A percentile compares a stretch with the other conserved stretches of the same genome.
phyloP scores from a whole-genome alignment of 306 rosid species.

The Pterocarpus santalinus region DNA sequence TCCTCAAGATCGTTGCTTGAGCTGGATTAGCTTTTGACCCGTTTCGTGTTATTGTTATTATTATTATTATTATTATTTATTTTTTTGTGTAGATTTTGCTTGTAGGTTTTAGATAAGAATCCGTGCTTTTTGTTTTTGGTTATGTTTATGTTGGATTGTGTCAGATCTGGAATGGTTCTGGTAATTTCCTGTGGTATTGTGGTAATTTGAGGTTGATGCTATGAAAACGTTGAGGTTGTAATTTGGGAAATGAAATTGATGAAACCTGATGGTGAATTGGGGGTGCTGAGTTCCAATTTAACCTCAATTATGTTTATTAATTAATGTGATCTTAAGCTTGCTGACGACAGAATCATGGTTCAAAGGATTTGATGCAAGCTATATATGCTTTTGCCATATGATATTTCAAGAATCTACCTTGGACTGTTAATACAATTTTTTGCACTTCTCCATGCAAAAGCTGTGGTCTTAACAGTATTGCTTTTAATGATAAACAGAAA shows the following conservation, averaged over 20 bases:
- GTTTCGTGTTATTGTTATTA: background rate
- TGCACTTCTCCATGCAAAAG: background rate
- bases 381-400: background rate
- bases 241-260: conserved; percentile 5
- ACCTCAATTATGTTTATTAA: background rate
- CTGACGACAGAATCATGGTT: conserved; percentile 9
- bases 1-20: conserved; percentile 32
- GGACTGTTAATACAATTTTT: background rate
- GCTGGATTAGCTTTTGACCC: conserved; percentile 24
- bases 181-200: conserved; percentile 32
- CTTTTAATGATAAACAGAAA: background rate
- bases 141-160: conserved; percentile 5
- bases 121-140: background rate
- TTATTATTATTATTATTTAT: background rate
- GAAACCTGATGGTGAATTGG: background rate
- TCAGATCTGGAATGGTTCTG: conserved; percentile 58
- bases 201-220: conserved; percentile 37
- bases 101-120: conserved; percentile 33
- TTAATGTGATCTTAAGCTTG: background rate
- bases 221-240: background rate
- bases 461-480: background rate
- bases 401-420: background rate
- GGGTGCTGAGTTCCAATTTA: background rate
- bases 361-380: background rate
- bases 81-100: conserved; percentile 36